Evolutionary conservation across 2,329 filamentous ascomycete species (phyloP), one percentile per base, ranked within the genome.

Genomic region (Zymoseptoria pseudotritici): DNA sequence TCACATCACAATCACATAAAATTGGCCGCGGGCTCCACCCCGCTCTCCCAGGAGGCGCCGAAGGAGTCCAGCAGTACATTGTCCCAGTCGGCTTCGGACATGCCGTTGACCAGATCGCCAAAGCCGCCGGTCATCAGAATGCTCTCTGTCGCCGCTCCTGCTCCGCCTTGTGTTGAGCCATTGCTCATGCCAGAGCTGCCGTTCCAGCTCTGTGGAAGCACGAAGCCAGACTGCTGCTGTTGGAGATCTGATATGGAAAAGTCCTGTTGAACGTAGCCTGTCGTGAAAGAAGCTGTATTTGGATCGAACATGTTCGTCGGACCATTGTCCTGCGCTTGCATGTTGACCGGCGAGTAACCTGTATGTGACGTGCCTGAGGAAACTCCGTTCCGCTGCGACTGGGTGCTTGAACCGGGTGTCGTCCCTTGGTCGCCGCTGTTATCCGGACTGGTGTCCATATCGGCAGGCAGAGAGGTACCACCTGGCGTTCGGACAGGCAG

Each of bases 371-470:
- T 69, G 22, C 67, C 65, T 2, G 67, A 68, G 11, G 69, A 70
- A 4, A 9, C 22, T n/a, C 55, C 50, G 24, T 69, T 66, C 9
- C 63, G 63, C 31, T 66, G 60, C 2, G 69, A 68, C 19, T 64
- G 61, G 6, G 62, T 62, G 57, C 63, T 67, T 2, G 69, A 71
- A 24, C 62, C 63, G 2, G 70, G 70, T 4, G 67, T 71, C 13
- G 36, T 19, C 13, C 62, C 61, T 11, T 67, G 62, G 46, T 69
- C 67, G 24, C 67, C 61, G 56, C 68, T 72, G 46, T 63, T 65
- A 57, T 71, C 67, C 6, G 69, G 69, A 61, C 67, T 71, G 21
- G 63, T 66, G 57, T 71, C 69, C 70, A 71, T 72, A 13, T 70
- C 66, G n/a, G 29, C 22, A 10, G 29, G 22, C n/a, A 53, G 26